Conservation (phyloP, 805 yeast genomes). For the Kuraishia piskuri region DNA sequence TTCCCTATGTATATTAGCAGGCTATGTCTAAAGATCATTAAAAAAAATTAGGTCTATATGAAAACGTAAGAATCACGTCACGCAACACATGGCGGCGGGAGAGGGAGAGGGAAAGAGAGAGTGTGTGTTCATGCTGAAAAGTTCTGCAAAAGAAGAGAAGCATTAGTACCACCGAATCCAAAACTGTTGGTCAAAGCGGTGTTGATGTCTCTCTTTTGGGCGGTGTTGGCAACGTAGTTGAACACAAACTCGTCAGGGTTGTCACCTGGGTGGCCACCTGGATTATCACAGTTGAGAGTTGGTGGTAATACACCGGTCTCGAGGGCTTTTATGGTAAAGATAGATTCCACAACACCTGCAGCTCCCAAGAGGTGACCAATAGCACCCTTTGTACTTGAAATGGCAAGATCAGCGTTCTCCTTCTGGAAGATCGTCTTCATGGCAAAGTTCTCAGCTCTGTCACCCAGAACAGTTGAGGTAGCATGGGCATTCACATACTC, state of each 20-base stretch:
- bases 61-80: too few relatives aligned
- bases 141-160: conserved; percentile 52
- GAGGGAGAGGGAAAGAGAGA: too few relatives aligned
- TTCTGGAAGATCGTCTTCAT: conserved; percentile 43
- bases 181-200: conserved; percentile 82
- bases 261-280: conserved; percentile 42
- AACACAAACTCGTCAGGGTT: conserved; percentile 31
- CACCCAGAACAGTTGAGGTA: conserved; percentile 87
- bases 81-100: too few relatives aligned
- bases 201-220: conserved; percentile 30
- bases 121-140: conserved; percentile 5
- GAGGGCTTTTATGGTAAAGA: conserved; percentile 67
- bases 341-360: conserved; percentile 90
- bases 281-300: conserved; percentile 57
- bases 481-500: conserved; percentile 95
- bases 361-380: conserved; percentile 95
- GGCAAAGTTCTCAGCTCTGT: conserved; percentile 77
- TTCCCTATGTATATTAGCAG: neutral
- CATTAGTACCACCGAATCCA: conserved; percentile 97
- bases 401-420: conserved; percentile 29
- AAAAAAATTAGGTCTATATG: neutral
- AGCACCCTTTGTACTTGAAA: conserved; percentile 85
- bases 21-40: neutral
- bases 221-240: conserved; percentile 48
- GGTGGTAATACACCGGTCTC: conserved; percentile 59